phyloP scores from a whole-genome alignment of 2,329 filamentous ascomycete genomes.

The Coniochaeta prunicola region DNA sequence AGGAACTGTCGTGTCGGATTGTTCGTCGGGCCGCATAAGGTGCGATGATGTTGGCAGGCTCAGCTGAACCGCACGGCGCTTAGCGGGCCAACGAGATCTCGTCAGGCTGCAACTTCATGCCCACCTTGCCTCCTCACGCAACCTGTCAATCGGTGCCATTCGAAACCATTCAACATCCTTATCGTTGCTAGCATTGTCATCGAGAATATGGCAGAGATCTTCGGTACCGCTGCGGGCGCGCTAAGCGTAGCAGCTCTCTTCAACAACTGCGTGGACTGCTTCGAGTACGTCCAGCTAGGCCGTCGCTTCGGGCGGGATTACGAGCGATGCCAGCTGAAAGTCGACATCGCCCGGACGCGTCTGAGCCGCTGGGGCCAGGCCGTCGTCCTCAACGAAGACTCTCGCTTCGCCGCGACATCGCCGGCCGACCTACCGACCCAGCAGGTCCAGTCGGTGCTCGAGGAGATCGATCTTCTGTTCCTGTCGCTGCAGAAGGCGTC shows the following conservation, averaged over 20 bases:
- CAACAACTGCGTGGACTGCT: constrained; percentile 29
- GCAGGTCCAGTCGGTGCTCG: constrained; percentile 13
- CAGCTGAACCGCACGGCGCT: not conserved
- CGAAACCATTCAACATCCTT: not conserved
- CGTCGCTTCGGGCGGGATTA: constrained; percentile 24
- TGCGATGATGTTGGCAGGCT: not conserved
- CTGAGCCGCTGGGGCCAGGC: constrained; percentile 27
- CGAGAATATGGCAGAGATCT: constrained; percentile 14
- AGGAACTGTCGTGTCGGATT: not conserved
- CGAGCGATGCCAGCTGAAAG: constrained; percentile 21
- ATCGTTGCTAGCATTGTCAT: not conserved
- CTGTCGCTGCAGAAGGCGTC: constrained; percentile 12
- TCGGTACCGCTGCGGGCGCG: constrained; percentile 9
- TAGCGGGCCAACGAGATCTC: not conserved
- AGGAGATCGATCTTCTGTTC: constrained; percentile 18
- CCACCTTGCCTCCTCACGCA: not conserved
- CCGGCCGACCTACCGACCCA: constrained; percentile 9
- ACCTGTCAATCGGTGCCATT: not conserved
- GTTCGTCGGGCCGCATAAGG: not conserved
- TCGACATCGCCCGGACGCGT: constrained; percentile 21
- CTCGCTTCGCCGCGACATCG: constrained; percentile 10
- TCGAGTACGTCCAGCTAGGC: constrained; percentile 31
- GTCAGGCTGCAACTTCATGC: not conserved
- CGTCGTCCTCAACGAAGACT: constrained; percentile 20
- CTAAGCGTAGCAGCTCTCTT: constrained; percentile 24